Evolutionary conservation across 805 yeast species (phyloP), one percentile per base, ranked within the genome.

Genomic region (Candida corydali): DNA sequence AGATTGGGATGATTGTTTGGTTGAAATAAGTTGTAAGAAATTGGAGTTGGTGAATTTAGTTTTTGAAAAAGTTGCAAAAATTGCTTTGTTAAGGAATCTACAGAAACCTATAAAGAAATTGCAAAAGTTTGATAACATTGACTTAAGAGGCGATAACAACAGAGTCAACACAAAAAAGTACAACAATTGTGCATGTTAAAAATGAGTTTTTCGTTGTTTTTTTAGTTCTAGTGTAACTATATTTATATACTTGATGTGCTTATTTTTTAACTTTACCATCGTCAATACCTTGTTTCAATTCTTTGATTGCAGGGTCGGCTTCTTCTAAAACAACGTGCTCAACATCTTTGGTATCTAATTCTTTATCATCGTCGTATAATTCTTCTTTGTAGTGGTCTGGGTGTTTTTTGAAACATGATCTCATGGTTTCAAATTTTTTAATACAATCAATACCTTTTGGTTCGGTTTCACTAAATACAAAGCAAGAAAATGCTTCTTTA

Each of bases 381-480:
- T 89, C 96, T 57, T 89, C 98, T 46, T 88, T 84, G 63, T 93
- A 93, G 36, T 84, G 82, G 42, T 93, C 98, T 19, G 97, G 98
- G 63, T 89, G 76, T 56, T 76, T 70, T 69, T 91, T 81, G 79
- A 93, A 93, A 67, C 98, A 93, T 44, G 77, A 74, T 68, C 94
- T 96, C 98, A 91, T 93, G 52, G 69, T 76, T 59, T 82, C 80
- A 67, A 91, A 93, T 67, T 85, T 84, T 51, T 84, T 86, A 49
- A 91, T 78, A 65, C 98, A 93, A 60, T 93, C 97, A 43, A 85
- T 78, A 33, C 98, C 98, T 70, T 91, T 91, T 57, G 98, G 97
- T 58, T 91, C 98, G 40, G 82, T 82, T 52, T 82, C 86, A 5
- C 97, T 88, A 69, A 83, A 88, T 29, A 93, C 91, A 55, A 93